These are phyloP conservation scores for Fomes fomentarius DNA, from an alignment of 1,284 basidiomycete genomes.

Conservation along the genomic window DNA sequence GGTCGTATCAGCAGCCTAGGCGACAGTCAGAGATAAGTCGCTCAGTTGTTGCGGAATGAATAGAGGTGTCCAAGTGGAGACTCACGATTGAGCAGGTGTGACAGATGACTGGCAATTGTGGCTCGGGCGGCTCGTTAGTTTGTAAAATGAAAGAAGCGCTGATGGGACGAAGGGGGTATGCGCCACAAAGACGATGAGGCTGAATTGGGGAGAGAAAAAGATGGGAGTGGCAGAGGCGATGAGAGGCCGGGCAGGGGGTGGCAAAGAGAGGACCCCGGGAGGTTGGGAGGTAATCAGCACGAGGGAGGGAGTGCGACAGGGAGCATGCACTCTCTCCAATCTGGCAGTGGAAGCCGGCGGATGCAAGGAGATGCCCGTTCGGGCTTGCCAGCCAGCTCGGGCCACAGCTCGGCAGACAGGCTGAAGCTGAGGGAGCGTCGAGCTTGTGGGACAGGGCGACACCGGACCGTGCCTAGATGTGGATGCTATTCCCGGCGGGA, in stretches of 20 bases:
- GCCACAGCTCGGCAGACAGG: not conserved
- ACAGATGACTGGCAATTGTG: not conserved
- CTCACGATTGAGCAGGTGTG: not conserved
- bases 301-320: not conserved
- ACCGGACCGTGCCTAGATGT: constrained; percentile 1
- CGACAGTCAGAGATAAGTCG: constrained; percentile 14
- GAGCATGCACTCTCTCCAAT: constrained; percentile 6
- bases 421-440: not conserved
- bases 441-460: constrained; percentile 11
- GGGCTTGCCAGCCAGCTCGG: not conserved
- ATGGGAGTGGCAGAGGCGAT: not conserved
- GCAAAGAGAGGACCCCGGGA: constrained; percentile 1
- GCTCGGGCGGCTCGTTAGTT: constrained; percentile 1
- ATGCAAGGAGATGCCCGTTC: constrained; percentile 15
- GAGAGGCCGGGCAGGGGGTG: not conserved
- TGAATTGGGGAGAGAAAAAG: not conserved
- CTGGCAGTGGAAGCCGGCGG: constrained; percentile 17
- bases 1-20: constrained; percentile 8
- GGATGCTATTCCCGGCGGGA: not conserved
- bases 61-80: not conserved
- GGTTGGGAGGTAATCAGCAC: not conserved
- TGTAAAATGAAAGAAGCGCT: constrained; percentile 6
- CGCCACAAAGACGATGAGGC: constrained; percentile 23
- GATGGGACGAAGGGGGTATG: too few relatives aligned
- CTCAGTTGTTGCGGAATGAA: not conserved